These are phyloP conservation scores for Bryoglossum gracile DNA, from an alignment of 495 filamentous ascomycete genomes.

Conservation along the genomic window DNA sequence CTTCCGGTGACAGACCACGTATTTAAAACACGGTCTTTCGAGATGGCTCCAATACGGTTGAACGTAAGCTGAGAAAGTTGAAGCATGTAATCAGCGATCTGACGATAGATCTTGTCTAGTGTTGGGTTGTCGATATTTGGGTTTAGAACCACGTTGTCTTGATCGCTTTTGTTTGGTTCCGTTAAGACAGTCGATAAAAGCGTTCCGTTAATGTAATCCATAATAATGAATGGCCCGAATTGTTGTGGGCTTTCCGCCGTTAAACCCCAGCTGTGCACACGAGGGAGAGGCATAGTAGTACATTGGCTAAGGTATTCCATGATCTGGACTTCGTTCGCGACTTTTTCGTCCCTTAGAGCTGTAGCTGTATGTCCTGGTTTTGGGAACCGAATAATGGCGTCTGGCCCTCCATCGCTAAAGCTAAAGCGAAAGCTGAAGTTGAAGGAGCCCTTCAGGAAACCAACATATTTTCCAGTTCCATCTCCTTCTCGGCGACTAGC, in stretches of 20 bases:
- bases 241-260: no score
- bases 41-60: constrained; percentile 32
- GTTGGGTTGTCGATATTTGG: constrained; percentile 29
- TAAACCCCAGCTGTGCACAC: no score
- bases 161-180: constrained; percentile 24
- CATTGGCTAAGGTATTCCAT: no score
- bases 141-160: constrained; percentile 30
- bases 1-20: constrained; percentile 29
- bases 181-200: constrained; percentile 29
- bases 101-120: constrained; percentile 29
- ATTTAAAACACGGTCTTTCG: constrained; percentile 25
- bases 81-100: constrained; percentile 32
- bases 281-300: no score
- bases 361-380: constrained; percentile 29
- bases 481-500: constrained; percentile 24
- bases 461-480: constrained; percentile 23
- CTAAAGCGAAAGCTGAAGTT: constrained; percentile 30
- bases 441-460: constrained; percentile 30
- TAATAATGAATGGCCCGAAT: no score
- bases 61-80: constrained; percentile 35
- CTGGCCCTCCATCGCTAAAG: constrained; percentile 27
- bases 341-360: constrained; percentile 9
- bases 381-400: constrained; percentile 33
- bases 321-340: no score
- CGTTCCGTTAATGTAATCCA: no score